phyloP scores from a whole-genome alignment of 1,284 basidiomycete species.

The Pholiota adiposa region DNA sequence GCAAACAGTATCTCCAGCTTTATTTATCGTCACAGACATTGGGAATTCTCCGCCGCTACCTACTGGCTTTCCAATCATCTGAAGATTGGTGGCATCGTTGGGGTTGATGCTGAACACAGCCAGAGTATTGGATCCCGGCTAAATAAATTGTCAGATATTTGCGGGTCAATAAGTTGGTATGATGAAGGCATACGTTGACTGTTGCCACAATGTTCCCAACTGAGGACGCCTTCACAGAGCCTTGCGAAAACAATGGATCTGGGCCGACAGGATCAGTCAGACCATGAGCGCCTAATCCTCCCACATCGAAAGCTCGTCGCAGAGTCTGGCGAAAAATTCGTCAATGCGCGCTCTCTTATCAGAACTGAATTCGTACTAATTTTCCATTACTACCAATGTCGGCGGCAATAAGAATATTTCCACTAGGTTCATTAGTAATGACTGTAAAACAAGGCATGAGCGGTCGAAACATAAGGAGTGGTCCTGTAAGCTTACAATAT shows the following conservation, averaged over 20 bases:
- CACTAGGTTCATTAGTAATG: slow-evolving; percentile 6
- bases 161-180: neutral
- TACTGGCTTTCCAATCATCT: slow-evolving; percentile 45
- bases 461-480: neutral
- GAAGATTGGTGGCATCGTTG: slow-evolving; percentile 41
- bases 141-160: slow-evolving; percentile 2
- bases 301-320: slow-evolving; percentile 35
- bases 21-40: slow-evolving; percentile 48
- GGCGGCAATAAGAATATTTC: neutral
- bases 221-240: slow-evolving; percentile 46
- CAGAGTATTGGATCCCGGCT: slow-evolving; percentile 53
- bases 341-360: neutral
- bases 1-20: slow-evolving; percentile 42
- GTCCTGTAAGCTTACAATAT: neutral
- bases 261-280: slow-evolving; percentile 36
- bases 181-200: slow-evolving; percentile 41
- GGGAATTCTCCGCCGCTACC: slow-evolving; percentile 50
- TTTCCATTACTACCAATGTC: neutral
- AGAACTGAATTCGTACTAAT: neutral
- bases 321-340: neutral
- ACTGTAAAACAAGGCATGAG: neutral
- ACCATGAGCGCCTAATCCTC: slow-evolving; percentile 47
- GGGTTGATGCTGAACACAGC: slow-evolving; percentile 50
- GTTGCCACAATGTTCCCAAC: slow-evolving; percentile 43
- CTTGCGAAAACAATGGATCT: slow-evolving; percentile 52